Evolutionary conservation across 2,329 filamentous ascomycete genomes (phyloP), one percentile per base, ranked within the genome.

Genomic region (Fusarium xylarioides): DNA sequence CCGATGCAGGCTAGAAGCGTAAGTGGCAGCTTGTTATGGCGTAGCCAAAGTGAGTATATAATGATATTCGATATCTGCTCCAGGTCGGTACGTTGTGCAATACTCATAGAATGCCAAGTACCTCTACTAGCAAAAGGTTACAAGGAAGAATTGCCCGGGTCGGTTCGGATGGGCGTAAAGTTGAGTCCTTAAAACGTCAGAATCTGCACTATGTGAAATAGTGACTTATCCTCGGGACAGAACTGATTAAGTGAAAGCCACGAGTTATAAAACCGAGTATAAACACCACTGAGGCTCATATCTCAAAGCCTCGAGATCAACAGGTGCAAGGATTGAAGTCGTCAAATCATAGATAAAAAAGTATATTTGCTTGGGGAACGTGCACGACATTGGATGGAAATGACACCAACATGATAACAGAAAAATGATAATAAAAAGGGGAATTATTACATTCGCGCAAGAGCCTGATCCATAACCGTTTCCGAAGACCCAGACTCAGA

Each of bases 391-490:
- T 38, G 32, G 30, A 57, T 71, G 49, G 68, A 77, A 75, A 73
- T 38, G 62, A 62, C 65, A 64, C 65, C 50, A 49, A 73, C 73
- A 75, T 68, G 67, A 71, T 74, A 75, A 72, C 74, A 70, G 74
- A 76, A 70, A 74, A 70, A 70, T 77, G 80, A 78, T 79, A 80
- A 77, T 79, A 80, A 80, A 80, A 80, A 80, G 80, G 78, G 83
- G 81, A 81, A 82, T 82, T 86, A 86, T 84, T 86, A 86, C 84
- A 86, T 73, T 76, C 85, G 81, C 81, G 82, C 79, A 84, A 82
- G 79, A 82, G 80, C 77, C 75, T 70, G 73, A 73, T 74, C 71
- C 71, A 43, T 74, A 56, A 71, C 74, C 75, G 62, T 68, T 68
- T 66, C 71, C 68, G 55, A 53, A 70, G 66, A 74, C 68, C 73